Percentiles rank a stretch among this genome's conserved stretches.
These are phyloP conservation scores for Schizochytrium sp. DNA, from an alignment of 108 stramenopile genomes.

Conservation along the genomic window DNA sequence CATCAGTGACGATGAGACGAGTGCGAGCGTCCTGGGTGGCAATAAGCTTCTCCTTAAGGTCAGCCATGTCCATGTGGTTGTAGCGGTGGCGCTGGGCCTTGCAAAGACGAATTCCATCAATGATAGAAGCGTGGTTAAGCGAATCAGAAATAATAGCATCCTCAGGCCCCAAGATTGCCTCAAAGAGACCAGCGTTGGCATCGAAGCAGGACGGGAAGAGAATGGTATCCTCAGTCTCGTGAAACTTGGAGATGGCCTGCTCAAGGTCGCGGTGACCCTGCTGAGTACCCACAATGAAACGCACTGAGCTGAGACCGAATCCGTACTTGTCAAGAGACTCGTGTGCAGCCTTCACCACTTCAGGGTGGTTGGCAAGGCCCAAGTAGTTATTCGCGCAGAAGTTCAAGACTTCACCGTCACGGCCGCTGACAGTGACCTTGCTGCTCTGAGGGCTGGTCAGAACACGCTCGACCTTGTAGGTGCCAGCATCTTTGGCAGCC, in stretches of 20 bases:
- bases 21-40: constrained; percentile 45
- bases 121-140: constrained; percentile 67
- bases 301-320: constrained; percentile 56
- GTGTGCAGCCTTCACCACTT: background rate
- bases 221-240: constrained; percentile 68
- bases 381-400: constrained; percentile 70
- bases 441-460: constrained; percentile 59
- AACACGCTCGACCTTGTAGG: constrained; percentile 67
- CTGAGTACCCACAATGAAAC: constrained; percentile 86
- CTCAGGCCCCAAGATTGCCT: constrained; percentile 65
- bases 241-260: constrained; percentile 85
- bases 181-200: constrained; percentile 69
- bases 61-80: constrained; percentile 71
- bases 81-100: constrained; percentile 67
- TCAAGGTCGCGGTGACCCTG: constrained; percentile 87
- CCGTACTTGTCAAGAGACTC: background rate
- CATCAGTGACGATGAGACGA: constrained; percentile 71
- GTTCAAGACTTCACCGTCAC: constrained; percentile 57
- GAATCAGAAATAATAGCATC: constrained; percentile 65
- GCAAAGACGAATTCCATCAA: constrained; percentile 69
- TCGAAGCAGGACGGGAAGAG: constrained; percentile 70
- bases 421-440: constrained; percentile 34
- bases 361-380: constrained; percentile 61
- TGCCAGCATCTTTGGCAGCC: constrained; percentile 43
- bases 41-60: constrained; percentile 66